These are phyloP conservation scores for Penicillium sp. DNA, from an alignment of 2,329 filamentous ascomycete genomes.

Conservation along the genomic window DNA sequence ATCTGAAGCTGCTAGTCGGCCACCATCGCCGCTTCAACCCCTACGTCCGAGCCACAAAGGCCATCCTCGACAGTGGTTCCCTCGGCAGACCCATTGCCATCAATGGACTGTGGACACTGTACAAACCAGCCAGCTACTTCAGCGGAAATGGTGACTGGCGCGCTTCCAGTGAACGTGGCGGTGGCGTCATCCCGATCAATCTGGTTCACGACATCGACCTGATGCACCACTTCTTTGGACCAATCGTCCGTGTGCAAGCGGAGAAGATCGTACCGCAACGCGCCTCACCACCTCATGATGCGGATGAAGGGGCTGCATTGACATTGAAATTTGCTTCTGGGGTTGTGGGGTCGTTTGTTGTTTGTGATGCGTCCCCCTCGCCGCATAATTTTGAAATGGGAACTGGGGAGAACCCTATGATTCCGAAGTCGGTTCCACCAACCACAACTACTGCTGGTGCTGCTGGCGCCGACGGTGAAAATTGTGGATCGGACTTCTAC, in stretches of 20 bases:
- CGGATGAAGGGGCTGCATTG: conserved; percentile 62
- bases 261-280: conserved; percentile 53
- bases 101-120: conserved; percentile 59
- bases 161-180: conserved; percentile 44
- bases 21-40: conserved; percentile 66
- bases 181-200: conserved; percentile 62
- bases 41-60: conserved; percentile 56
- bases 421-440: conserved; percentile 44
- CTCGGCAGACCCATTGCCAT: conserved; percentile 58
- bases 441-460: not conserved
- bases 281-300: conserved; percentile 42
- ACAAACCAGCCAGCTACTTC: conserved; percentile 59
- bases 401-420: conserved; percentile 61
- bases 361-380: conserved; percentile 57
- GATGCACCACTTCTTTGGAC: conserved; percentile 60
- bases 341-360: conserved; percentile 60
- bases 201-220: conserved; percentile 66
- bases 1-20: conserved; percentile 57
- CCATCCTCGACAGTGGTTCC: conserved; percentile 42
- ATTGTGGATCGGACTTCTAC: conserved; percentile 51
- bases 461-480: too few relatives aligned
- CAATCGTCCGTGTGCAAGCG: conserved; percentile 56
- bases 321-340: conserved; percentile 59
- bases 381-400: conserved; percentile 62
- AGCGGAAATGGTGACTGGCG: conserved; percentile 55